These are phyloP conservation scores for Takashimella tepidaria DNA, from an alignment of 1,284 basidiomycete species.

Conservation along the genomic window DNA sequence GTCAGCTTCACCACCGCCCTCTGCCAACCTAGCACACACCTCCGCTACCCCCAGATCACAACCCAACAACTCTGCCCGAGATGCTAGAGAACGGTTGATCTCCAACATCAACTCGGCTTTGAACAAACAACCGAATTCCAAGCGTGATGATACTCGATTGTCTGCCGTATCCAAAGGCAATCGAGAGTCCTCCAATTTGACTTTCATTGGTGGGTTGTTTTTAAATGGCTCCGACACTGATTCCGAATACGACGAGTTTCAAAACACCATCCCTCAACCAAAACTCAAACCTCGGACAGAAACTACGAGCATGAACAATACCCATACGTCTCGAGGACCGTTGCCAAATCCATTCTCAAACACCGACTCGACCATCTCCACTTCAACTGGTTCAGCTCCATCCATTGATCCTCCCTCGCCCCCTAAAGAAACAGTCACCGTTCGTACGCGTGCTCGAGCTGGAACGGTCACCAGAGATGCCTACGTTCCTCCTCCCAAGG, in stretches of 20 bases:
- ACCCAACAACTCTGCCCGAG: too few species aligned
- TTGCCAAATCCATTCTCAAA: neutral
- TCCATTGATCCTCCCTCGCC: neutral
- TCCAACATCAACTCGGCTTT: constrained; percentile 22
- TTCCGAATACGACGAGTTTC: neutral
- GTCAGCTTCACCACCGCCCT: too few species aligned
- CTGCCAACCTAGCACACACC: constrained; percentile 13
- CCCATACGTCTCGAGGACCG: neutral
- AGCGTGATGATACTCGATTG: neutral
- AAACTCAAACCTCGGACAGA: too few species aligned
- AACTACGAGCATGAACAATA: too few species aligned
- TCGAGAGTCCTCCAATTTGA: constrained; percentile 11
- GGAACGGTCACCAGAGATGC: neutral
- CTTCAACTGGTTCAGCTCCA: too few species aligned
- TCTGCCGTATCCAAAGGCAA: neutral
- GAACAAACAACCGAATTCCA: too few species aligned
- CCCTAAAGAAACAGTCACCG: neutral
- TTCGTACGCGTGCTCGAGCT: neutral
- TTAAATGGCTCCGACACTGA: neutral
- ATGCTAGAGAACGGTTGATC: constrained; percentile 2
- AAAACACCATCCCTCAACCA: too few species aligned
- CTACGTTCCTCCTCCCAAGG: neutral
- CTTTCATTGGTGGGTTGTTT: constrained; percentile 14
- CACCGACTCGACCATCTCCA: neutral
- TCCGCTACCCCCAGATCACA: too few species aligned